These are phyloP conservation scores for Ziziphus jujuba DNA, from an alignment of 306 rosid genomes.

Conservation along the genomic window DNA sequence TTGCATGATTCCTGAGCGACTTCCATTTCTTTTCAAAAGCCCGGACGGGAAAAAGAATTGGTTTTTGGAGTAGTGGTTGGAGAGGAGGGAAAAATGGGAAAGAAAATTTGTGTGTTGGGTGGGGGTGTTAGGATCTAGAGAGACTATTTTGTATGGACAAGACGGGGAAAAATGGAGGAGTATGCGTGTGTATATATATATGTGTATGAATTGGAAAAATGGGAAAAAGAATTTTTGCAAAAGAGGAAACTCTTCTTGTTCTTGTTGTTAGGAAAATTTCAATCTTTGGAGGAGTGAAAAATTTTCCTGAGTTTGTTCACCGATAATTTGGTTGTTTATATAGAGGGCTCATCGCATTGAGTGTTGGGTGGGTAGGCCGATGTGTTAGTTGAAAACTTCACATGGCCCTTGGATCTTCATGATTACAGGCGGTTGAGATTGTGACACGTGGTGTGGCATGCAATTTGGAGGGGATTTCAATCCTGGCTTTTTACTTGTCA, in stretches of 20 bases:
- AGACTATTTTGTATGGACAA: too few species aligned
- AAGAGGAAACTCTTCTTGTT: not conserved
- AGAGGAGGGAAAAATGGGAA: too few species aligned
- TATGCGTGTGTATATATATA: too few species aligned
- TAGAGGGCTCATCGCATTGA: slow-evolving; percentile 31
- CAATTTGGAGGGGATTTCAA: not conserved
- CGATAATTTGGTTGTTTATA: slow-evolving; percentile 25
- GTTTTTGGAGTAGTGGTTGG: not conserved
- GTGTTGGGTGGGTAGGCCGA: slow-evolving; percentile 68
- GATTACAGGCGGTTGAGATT: slow-evolving; percentile 17
- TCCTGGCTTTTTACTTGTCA: slow-evolving; percentile 28
- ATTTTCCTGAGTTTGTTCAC: slow-evolving; percentile 37
- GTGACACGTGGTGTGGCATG: slow-evolving; percentile 39
- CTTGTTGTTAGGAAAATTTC: slow-evolving; percentile 5
- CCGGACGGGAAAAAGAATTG: not conserved
- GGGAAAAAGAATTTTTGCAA: too few species aligned
- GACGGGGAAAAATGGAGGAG: too few species aligned
- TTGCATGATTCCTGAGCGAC: slow-evolving; percentile 1
- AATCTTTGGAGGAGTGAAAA: slow-evolving; percentile 3
- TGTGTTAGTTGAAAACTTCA: slow-evolving; percentile 70
- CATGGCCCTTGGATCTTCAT: slow-evolving; percentile 51
- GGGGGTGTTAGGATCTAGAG: too few species aligned
- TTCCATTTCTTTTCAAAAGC: too few species aligned
- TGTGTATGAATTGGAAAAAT: too few species aligned
- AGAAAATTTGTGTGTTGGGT: too few species aligned